Evolutionary conservation across 2,329 filamentous ascomycete species (phyloP).

Genomic region (Xylaria sp.): DNA sequence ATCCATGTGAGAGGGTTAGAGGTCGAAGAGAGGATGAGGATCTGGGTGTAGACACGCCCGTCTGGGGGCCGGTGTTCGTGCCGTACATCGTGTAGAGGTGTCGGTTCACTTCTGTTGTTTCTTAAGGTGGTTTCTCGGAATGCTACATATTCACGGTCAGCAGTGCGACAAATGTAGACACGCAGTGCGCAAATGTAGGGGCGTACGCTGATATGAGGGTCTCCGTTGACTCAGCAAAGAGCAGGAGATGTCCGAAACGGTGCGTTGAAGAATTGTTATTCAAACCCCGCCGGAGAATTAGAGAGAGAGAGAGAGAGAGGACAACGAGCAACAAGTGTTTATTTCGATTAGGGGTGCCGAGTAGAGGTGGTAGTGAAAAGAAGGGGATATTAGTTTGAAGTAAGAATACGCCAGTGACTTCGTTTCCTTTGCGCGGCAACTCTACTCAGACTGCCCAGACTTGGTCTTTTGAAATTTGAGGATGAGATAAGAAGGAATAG

Average conservation of each 20-base stretch:
- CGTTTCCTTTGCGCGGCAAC: conserved; percentile 10
- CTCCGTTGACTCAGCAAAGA: conserved; percentile 56
- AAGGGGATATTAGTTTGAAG: conserved; percentile 17
- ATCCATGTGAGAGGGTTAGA: conserved; percentile 89
- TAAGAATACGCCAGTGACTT: not conserved
- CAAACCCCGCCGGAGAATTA: conserved; percentile 7
- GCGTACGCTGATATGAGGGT: conserved; percentile 38
- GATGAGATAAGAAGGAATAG: conserved; percentile 7
- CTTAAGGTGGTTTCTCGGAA: not conserved
- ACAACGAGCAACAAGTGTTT: conserved; percentile 7
- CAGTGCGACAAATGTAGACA: not conserved
- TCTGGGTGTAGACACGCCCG: conserved; percentile 95
- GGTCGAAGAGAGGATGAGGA: conserved; percentile 93
- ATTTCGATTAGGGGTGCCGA: conserved; percentile 30
- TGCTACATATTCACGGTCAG: conserved; percentile 19
- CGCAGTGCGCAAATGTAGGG: not conserved
- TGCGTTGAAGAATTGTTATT: not conserved
- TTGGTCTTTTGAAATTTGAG: not conserved
- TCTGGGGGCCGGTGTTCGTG: conserved; percentile 84
- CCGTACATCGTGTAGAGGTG: conserved; percentile 77
- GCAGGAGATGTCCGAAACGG: conserved; percentile 48
- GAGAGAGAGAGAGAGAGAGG: no score
- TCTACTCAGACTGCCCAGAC: not conserved
- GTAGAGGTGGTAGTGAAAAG: not conserved
- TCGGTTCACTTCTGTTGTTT: conserved; percentile 52